Evolutionary conservation across 768 basidiomycete genomes (phyloP).

Genomic region (Hemileccinum rubropunctum): DNA sequence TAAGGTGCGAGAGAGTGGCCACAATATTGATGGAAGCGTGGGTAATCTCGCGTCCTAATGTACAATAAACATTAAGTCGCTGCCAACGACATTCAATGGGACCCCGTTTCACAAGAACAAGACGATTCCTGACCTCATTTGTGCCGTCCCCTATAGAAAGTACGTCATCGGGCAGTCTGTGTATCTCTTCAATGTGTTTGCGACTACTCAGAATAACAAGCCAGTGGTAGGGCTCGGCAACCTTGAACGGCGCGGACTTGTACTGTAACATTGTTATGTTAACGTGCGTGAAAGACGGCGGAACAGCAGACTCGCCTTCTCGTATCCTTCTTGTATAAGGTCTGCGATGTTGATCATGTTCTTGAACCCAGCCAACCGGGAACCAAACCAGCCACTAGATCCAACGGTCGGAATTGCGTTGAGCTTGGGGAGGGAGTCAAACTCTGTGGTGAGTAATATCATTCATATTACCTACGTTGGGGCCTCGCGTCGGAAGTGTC

Average conservation of each 20-base stretch:
- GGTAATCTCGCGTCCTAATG: slow-evolving; percentile 32
- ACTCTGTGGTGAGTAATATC: too few species aligned
- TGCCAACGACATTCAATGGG: slow-evolving; percentile 11
- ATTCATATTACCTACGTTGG: not conserved
- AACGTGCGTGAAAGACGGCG: not conserved
- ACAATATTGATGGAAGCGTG: slow-evolving; percentile 32
- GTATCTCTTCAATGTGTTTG: slow-evolving; percentile 37
- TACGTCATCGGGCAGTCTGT: slow-evolving; percentile 36
- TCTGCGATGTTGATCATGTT: slow-evolving; percentile 12
- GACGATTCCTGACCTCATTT: not conserved
- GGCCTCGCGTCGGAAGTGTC: not conserved
- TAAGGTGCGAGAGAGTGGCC: slow-evolving; percentile 26
- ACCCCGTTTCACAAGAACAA: not conserved
- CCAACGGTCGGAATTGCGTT: slow-evolving; percentile 31
- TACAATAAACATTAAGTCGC: slow-evolving; percentile 36
- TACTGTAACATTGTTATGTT: slow-evolving; percentile 13
- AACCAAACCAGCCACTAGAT: slow-evolving; percentile 20
- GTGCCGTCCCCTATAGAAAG: slow-evolving; percentile 33
- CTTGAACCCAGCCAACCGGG: slow-evolving; percentile 20
- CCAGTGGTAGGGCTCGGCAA: slow-evolving; percentile 33
- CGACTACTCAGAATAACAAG: slow-evolving; percentile 34
- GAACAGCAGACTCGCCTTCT: slow-evolving; percentile 18
- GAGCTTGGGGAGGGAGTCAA: slow-evolving; percentile 16
- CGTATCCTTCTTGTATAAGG: slow-evolving; percentile 32
- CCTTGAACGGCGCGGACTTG: slow-evolving; percentile 28